phyloP scores from a whole-genome alignment of 2,329 filamentous ascomycete genomes.

The Colletotrichum caudatum region DNA sequence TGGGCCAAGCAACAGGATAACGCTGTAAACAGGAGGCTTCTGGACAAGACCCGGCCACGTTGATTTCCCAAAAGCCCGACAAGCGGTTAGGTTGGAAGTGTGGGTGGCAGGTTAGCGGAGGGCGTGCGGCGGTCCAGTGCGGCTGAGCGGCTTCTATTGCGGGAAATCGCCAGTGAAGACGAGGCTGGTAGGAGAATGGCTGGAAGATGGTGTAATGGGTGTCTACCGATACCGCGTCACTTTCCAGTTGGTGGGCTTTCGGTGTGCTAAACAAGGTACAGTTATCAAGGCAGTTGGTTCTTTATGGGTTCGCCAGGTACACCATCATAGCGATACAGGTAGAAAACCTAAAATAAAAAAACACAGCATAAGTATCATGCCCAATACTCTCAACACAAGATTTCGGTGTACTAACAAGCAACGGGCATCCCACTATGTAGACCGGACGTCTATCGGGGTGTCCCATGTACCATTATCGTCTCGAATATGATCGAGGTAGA shows the following conservation, averaged over 20 bases:
- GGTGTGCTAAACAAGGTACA: background rate
- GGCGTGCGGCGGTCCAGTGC: background rate
- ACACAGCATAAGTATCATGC: too few species aligned
- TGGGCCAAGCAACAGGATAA: background rate
- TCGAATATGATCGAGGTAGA: background rate
- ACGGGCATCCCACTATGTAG: background rate
- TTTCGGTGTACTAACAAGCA: background rate
- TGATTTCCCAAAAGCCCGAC: background rate
- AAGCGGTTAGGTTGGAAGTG: background rate
- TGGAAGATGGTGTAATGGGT: background rate
- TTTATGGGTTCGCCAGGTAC: too few species aligned
- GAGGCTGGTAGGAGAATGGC: background rate
- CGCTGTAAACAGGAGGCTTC: background rate
- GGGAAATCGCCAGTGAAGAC: background rate
- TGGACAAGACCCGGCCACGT: slow-evolving; percentile 18
- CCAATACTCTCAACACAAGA: too few species aligned
- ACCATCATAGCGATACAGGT: too few species aligned
- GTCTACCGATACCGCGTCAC: background rate
- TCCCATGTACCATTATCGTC: background rate
- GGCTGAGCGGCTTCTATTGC: background rate
- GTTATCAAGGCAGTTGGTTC: too few species aligned
- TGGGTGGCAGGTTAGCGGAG: background rate
- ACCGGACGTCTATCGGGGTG: background rate
- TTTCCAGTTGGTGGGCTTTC: background rate
- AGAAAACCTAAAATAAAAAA: too few species aligned